Evolutionary conservation across 371 early-diverging fungal genomes (phyloP).

Genomic region (Mucor mucedo): DNA sequence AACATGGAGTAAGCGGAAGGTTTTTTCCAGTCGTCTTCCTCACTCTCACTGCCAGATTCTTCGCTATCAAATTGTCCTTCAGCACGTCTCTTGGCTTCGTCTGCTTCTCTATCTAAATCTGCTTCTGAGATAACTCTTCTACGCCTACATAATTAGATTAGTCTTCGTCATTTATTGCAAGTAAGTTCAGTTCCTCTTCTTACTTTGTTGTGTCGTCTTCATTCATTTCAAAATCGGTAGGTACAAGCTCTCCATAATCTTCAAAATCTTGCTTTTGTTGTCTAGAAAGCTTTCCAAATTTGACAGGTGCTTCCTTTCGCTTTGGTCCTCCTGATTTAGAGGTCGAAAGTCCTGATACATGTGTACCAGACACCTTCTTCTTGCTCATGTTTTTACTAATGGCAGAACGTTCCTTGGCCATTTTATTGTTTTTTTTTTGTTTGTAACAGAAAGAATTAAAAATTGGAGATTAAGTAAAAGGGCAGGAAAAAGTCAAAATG

Average conservation of each 20-base stretch:
- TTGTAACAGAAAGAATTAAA: not conserved
- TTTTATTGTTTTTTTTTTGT: not conserved
- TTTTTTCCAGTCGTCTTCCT: slow-evolving; percentile 51
- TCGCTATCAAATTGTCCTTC: slow-evolving; percentile 39
- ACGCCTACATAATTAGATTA: slow-evolving; percentile 22
- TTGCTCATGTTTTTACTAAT: slow-evolving; percentile 37
- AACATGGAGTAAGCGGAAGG: slow-evolving; percentile 55
- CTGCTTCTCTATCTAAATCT: slow-evolving; percentile 55
- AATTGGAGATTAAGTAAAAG: not conserved
- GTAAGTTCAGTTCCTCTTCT: not conserved
- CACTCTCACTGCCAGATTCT: slow-evolving; percentile 28
- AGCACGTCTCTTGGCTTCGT: slow-evolving; percentile 43
- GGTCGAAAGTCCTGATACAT: slow-evolving; percentile 35
- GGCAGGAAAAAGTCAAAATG: not conserved
- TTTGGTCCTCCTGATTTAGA: slow-evolving; percentile 27
- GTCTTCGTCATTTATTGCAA: too few relatives aligned
- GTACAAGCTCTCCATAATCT: slow-evolving; percentile 76
- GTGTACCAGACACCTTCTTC: slow-evolving; percentile 31
- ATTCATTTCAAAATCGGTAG: slow-evolving; percentile 55
- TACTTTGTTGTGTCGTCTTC: slow-evolving; percentile 30
- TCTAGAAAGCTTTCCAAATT: slow-evolving; percentile 55
- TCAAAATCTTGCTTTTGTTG: slow-evolving; percentile 64
- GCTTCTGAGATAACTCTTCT: slow-evolving; percentile 57
- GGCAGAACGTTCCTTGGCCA: slow-evolving; percentile 36
- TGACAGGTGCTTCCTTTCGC: slow-evolving; percentile 37